phyloP scores from a whole-genome alignment of 139 green algal genomes.

The Closterium sp. region DNA sequence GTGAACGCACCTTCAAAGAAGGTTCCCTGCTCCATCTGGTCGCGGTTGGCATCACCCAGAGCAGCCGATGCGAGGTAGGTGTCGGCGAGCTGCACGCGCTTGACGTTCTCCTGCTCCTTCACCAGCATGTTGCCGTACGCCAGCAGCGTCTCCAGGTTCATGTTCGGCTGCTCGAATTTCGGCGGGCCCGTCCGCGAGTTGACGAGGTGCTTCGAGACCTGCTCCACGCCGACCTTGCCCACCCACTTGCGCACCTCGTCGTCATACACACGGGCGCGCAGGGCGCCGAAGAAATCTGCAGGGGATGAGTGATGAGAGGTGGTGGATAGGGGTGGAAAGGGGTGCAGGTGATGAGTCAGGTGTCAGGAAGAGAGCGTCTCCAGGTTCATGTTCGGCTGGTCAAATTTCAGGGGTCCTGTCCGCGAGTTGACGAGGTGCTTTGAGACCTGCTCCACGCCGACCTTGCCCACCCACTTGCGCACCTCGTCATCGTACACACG shows the following conservation, averaged over 20 bases:
- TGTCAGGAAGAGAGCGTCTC: no score
- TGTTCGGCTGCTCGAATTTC: slow-evolving; percentile 76
- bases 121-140: slow-evolving; percentile 85
- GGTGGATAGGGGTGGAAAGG: not conserved
- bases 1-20: slow-evolving; percentile 18
- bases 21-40: slow-evolving; percentile 28
- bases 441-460: not conserved
- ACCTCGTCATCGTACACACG: not conserved
- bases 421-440: no score
- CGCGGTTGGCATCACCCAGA: slow-evolving; percentile 58
- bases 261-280: slow-evolving; percentile 92
- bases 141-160: slow-evolving; percentile 82
- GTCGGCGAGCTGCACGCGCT: slow-evolving; percentile 96
- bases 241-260: slow-evolving; percentile 86
- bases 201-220: slow-evolving; percentile 85
- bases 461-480: not conserved
- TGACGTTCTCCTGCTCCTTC: slow-evolving; percentile 98
- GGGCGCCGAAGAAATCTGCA: slow-evolving; percentile 97
- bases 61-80: slow-evolving; percentile 85
- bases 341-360: no score
- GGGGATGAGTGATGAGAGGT: not conserved
- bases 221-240: slow-evolving; percentile 75
- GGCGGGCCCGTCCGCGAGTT: slow-evolving; percentile 81
- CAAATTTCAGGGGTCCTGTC: no score
- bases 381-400: no score